Conservation (phyloP, 352 stramenopile genomes). For the Phytophthora palmivora region DNA sequence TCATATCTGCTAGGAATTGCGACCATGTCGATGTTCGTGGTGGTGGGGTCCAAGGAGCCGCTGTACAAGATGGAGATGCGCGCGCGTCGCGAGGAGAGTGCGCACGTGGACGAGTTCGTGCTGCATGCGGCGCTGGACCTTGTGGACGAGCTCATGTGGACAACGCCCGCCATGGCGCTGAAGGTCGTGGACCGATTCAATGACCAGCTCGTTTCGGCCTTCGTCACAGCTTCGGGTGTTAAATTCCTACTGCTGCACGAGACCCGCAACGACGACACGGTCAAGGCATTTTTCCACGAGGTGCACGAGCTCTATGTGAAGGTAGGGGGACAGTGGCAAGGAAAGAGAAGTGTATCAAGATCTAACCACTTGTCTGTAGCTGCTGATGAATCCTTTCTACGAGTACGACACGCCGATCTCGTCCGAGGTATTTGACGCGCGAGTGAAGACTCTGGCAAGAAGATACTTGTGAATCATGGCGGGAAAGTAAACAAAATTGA, state of each 20-base stretch:
- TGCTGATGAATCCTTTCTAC: slow-evolving; percentile 97
- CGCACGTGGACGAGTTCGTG: slow-evolving; percentile 97
- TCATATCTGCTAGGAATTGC: too few relatives aligned
- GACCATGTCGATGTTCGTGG: slow-evolving; percentile 84
- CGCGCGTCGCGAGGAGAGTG: slow-evolving; percentile 79
- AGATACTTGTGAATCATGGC: slow-evolving; percentile 77
- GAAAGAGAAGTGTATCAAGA: neutral
- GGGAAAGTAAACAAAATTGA: neutral
- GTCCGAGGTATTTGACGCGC: slow-evolving; percentile 93
- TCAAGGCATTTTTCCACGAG: slow-evolving; percentile 97
- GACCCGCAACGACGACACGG: slow-evolving; percentile 93
- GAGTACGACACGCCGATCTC: slow-evolving; percentile 95
- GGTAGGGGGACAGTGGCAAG: slow-evolving; percentile 40
- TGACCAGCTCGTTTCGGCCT: slow-evolving; percentile 96
- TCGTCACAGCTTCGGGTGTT: slow-evolving; percentile 95
- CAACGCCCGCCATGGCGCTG: slow-evolving; percentile 93
- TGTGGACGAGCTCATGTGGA: slow-evolving; percentile 96
- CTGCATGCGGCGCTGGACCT: slow-evolving; percentile 98
- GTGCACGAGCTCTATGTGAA: slow-evolving; percentile 98
- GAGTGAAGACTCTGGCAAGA: slow-evolving; percentile 90
- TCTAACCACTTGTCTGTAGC: slow-evolving; percentile 53
- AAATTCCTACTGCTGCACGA: slow-evolving; percentile 97
- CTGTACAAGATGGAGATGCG: slow-evolving; percentile 91
- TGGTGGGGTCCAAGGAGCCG: slow-evolving; percentile 87
- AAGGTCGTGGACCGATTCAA: slow-evolving; percentile 96